phyloP scores from a whole-genome alignment of 1,284 basidiomycete genomes.

The Moesziomyces antarcticus region DNA sequence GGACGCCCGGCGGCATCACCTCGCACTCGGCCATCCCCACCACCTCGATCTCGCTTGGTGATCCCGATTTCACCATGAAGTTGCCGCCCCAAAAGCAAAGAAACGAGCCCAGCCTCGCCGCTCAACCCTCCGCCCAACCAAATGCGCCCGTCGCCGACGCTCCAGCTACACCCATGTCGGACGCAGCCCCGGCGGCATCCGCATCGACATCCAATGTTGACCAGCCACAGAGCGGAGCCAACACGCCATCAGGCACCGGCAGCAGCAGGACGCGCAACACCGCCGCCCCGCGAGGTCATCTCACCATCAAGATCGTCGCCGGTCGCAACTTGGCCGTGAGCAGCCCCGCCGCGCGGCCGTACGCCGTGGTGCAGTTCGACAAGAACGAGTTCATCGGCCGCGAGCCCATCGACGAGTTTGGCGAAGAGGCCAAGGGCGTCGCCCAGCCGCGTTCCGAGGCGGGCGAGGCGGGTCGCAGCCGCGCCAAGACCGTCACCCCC shows the following conservation, averaged over 20 bases:
- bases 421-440: slow-evolving; percentile 84
- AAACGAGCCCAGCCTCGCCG: slow-evolving; percentile 12
- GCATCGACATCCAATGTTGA: slow-evolving; percentile 3
- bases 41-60: slow-evolving; percentile 54
- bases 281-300: slow-evolving; percentile 75
- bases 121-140: slow-evolving; percentile 9
- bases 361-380: slow-evolving; percentile 97
- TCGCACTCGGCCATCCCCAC: slow-evolving; percentile 59
- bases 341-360: slow-evolving; percentile 76
- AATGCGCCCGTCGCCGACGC: background rate
- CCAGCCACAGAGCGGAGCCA: slow-evolving; percentile 4
- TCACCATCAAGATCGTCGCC: slow-evolving; percentile 94
- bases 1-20: slow-evolving; percentile 59
- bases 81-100: slow-evolving; percentile 59
- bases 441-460: slow-evolving; percentile 75
- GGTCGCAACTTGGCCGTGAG: slow-evolving; percentile 79
- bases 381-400: slow-evolving; percentile 97
- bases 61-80: slow-evolving; percentile 66
- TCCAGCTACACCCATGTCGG: slow-evolving; percentile 7
- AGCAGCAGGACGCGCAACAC: slow-evolving; percentile 57
- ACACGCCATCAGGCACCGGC: slow-evolving; percentile 3
- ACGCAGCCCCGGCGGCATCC: slow-evolving; percentile 8
- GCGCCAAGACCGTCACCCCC: slow-evolving; percentile 53
- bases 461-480: slow-evolving; percentile 74
- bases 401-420: slow-evolving; percentile 85